Evolutionary conservation across 768 basidiomycete genomes (phyloP).

Genomic region (Inosperma sp.): DNA sequence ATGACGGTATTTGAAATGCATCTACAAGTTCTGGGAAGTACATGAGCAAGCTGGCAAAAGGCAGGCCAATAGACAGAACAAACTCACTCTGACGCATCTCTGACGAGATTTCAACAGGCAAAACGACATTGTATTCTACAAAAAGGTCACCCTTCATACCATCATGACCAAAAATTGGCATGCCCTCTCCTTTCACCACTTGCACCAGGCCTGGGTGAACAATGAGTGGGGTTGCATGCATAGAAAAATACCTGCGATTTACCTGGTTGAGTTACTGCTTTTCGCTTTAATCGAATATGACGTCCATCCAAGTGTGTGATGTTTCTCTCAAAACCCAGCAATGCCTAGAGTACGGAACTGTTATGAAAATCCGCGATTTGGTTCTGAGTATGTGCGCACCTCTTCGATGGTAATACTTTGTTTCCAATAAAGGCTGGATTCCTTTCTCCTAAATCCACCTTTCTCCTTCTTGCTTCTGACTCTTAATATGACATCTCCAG

Average conservation of each 20-base stretch:
- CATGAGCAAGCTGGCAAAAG: neutral
- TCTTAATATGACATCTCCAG: conserved; percentile 88
- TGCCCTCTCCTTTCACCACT: conserved; percentile 81
- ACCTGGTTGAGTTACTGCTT: conserved; percentile 91
- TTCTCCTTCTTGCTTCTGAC: conserved; percentile 73
- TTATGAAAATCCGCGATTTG: too few species aligned
- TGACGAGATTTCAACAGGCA: conserved; percentile 68
- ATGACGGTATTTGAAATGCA: conserved; percentile 43
- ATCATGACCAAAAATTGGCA: conserved; percentile 61
- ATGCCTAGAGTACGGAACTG: conserved; percentile 49
- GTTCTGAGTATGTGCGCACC: too few species aligned
- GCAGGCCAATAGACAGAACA: neutral
- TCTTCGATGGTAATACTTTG: conserved; percentile 90
- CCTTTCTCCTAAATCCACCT: conserved; percentile 86
- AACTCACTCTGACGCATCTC: conserved; percentile 73
- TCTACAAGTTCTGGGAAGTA: conserved; percentile 57
- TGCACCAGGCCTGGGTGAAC: conserved; percentile 71
- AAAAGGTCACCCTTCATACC: conserved; percentile 76
- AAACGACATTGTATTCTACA: conserved; percentile 89
- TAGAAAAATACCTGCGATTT: conserved; percentile 16
- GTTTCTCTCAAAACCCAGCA: conserved; percentile 94
- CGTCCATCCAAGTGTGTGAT: conserved; percentile 91
- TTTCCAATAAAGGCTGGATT: conserved; percentile 85
- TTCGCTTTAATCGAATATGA: conserved; percentile 60
- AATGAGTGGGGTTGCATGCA: neutral